Evolutionary conservation across 2,329 filamentous ascomycete genomes (phyloP).

Genomic region (Fusarium mangiferae): DNA sequence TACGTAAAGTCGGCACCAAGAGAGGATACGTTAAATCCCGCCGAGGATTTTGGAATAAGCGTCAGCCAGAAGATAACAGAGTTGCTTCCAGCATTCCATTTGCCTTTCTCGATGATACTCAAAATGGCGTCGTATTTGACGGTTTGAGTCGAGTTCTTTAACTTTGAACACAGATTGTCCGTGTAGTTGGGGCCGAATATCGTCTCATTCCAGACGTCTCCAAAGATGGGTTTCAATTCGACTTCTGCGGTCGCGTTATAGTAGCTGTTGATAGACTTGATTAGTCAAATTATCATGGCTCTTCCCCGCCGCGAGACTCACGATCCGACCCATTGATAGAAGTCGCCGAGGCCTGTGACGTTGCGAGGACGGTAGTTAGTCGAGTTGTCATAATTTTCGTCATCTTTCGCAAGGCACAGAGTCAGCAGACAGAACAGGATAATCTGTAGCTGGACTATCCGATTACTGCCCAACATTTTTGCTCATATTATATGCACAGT

Average conservation of each 20-base stretch:
- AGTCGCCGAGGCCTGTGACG: neutral
- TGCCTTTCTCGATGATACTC: neutral
- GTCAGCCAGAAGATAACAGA: conserved; percentile 10
- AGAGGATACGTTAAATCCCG: neutral
- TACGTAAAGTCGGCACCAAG: neutral
- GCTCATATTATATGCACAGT: neutral
- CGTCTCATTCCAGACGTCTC: neutral
- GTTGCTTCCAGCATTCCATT: conserved; percentile 2
- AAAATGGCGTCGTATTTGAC: conserved; percentile 3
- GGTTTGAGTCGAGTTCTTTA: neutral
- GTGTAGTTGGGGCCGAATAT: neutral
- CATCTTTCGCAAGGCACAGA: neutral
- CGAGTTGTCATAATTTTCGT: neutral
- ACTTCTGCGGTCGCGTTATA: conserved; percentile 11
- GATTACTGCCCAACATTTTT: neutral
- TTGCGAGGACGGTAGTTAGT: neutral
- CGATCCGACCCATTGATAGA: conserved; percentile 15
- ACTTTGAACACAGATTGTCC: neutral
- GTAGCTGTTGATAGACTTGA: neutral
- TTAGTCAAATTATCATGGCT: no score
- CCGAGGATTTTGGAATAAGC: neutral
- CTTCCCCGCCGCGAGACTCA: neutral
- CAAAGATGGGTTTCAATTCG: neutral
- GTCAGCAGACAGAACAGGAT: neutral
- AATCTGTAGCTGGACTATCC: neutral